These are phyloP conservation scores for Chytriomyces hyalinus DNA, from an alignment of 192 early-diverging fungal species.

Conservation along the genomic window DNA sequence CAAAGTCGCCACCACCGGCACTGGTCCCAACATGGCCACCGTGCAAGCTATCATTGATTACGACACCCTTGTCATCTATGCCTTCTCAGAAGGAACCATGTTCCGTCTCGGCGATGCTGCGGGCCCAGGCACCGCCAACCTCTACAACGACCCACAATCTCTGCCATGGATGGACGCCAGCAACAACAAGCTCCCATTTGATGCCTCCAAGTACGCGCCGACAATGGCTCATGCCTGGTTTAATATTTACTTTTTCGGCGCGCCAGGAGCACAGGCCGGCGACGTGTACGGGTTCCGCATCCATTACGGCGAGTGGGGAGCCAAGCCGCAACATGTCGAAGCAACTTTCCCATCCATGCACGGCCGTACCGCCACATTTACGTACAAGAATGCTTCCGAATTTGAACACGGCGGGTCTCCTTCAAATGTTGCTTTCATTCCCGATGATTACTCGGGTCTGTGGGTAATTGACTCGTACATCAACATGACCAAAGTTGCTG, in stretches of 20 bases:
- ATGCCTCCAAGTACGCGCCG: conserved; percentile 10
- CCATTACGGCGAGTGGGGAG: conserved; percentile 33
- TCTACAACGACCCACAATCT: background rate
- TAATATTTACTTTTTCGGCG: conserved; percentile 37
- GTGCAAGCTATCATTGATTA: conserved; percentile 31
- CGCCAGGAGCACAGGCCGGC: conserved; percentile 6
- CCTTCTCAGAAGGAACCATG: conserved; percentile 20
- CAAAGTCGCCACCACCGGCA: background rate
- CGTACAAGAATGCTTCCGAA: conserved; percentile 18
- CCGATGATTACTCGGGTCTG: conserved; percentile 22
- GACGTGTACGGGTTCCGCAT: conserved; percentile 31
- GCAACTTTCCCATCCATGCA: conserved; percentile 19
- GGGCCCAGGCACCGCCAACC: background rate
- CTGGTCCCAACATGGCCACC: conserved; percentile 6
- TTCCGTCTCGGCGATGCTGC: conserved; percentile 32
- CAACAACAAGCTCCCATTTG: conserved; percentile 5
- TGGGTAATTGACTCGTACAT: conserved; percentile 31
- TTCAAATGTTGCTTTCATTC: conserved; percentile 27
- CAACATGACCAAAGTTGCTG: conserved; percentile 21
- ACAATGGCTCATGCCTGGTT: conserved; percentile 29
- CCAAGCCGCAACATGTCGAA: conserved; percentile 10
- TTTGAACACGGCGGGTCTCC: conserved; percentile 25
- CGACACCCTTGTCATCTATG: conserved; percentile 37
- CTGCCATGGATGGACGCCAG: conserved; percentile 23
- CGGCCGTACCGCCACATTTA: conserved; percentile 29